Evolutionary conservation across 176 grass and related monocot species (phyloP).

Genomic region (Saccharum spontaneum): DNA sequence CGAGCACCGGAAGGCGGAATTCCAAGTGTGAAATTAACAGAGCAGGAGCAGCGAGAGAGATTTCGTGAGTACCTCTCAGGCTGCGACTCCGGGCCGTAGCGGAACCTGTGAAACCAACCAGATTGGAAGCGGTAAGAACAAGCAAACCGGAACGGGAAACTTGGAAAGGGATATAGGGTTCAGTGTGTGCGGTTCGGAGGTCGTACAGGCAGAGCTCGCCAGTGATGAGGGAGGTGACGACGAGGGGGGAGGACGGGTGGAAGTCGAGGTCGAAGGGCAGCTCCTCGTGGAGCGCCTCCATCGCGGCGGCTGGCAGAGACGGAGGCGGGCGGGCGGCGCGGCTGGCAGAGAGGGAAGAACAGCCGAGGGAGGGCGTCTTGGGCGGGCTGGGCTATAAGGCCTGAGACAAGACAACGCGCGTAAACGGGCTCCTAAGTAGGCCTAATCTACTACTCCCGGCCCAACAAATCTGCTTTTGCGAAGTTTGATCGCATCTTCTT

Average conservation of each 20-base stretch:
- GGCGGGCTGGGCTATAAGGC: not conserved
- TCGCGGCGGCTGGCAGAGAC: constrained; percentile 30
- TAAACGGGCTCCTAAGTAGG: not conserved
- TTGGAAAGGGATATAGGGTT: not conserved
- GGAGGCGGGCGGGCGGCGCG: not conserved
- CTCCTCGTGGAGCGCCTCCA: constrained; percentile 55
- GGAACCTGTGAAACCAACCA: constrained; percentile 43
- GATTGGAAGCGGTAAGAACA: constrained; percentile 11
- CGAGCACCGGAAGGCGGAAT: not conserved
- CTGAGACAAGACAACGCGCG: constrained; percentile 7
- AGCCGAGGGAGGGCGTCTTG: not conserved
- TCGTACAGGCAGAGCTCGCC: constrained; percentile 77
- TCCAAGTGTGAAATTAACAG: not conserved
- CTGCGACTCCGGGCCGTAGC: constrained; percentile 54
- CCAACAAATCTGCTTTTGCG: not conserved
- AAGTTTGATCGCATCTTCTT: not conserved
- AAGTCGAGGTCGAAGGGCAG: constrained; percentile 75
- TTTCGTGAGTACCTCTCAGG: constrained; percentile 56
- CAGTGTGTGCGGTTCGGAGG: not conserved
- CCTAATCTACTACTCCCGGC: not conserved
- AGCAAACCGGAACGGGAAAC: not conserved
- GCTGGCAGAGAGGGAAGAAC: not conserved
- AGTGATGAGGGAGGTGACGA: constrained; percentile 73
- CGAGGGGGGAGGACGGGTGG: constrained; percentile 71
- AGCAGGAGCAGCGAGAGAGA: not conserved